Conservation (phyloP, 2,329 filamentous ascomycete genomes). For the Dactylellina parvicollis region DNA sequence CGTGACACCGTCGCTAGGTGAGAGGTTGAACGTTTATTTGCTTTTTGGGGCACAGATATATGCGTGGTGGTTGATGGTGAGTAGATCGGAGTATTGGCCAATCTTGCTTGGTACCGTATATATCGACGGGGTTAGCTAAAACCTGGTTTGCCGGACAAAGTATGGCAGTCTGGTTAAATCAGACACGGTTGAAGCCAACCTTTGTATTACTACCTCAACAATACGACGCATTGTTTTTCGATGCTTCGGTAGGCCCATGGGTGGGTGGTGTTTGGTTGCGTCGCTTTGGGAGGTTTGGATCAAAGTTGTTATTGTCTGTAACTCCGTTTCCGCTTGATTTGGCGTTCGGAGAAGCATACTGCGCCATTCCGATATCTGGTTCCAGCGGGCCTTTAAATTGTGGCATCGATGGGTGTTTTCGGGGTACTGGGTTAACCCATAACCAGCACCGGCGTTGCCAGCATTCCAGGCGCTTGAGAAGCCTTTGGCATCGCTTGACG, state of each 20-base stretch:
- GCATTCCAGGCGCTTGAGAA: constrained; percentile 41
- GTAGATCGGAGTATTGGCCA: constrained; percentile 26
- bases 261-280: constrained; percentile 30
- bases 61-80: constrained; percentile 55
- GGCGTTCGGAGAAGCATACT: constrained; percentile 36
- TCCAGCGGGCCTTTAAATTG: constrained; percentile 18
- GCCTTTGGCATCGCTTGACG: constrained; percentile 25
- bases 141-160: too few species aligned
- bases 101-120: constrained; percentile 35
- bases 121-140: constrained; percentile 16
- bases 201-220: constrained; percentile 14
- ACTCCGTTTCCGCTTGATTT: constrained; percentile 16
- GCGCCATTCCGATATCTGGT: constrained; percentile 43
- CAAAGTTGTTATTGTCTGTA: constrained; percentile 25
- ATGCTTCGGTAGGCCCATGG: constrained; percentile 25
- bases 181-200: constrained; percentile 3
- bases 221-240: constrained; percentile 10
- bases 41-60: constrained; percentile 55
- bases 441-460: constrained; percentile 32
- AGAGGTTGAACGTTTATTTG: constrained; percentile 56
- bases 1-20: constrained; percentile 56
- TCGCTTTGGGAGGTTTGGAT: constrained; percentile 25
- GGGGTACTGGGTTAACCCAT: constrained; percentile 22
- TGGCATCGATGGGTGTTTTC: constrained; percentile 15
- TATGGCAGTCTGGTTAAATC: too few species aligned